These are phyloP conservation scores for Petunia secreta DNA, from an alignment of 257 asterid species.

Conservation along the genomic window DNA sequence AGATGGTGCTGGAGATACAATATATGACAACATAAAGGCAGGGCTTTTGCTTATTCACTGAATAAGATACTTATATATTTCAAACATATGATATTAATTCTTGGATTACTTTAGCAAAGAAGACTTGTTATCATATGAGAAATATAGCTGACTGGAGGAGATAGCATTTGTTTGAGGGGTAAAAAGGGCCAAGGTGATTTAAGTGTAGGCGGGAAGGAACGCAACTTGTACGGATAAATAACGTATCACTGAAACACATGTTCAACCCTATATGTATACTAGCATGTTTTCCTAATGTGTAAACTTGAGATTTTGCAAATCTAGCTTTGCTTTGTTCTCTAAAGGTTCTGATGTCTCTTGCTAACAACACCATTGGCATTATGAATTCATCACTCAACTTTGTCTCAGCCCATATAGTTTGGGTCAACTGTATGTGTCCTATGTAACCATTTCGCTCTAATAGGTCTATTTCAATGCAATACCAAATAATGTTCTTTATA, in stretches of 20 bases:
- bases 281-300: neutral
- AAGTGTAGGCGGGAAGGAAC: neutral
- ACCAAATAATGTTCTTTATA: too few species aligned
- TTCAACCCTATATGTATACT: neutral
- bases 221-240: neutral
- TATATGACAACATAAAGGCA: constrained; percentile 58
- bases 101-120: constrained; percentile 6
- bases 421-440: neutral
- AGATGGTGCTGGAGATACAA: constrained; percentile 83
- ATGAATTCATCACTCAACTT: neutral
- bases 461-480: neutral
- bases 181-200: neutral
- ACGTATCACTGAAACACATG: neutral
- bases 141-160: neutral
- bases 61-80: neutral
- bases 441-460: neutral
- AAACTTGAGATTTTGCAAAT: neutral
- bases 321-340: neutral
- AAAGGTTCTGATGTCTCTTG: neutral
- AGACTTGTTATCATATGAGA: neutral
- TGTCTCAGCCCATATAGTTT: neutral
- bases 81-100: neutral
- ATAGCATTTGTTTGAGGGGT: neutral
- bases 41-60: constrained; percentile 5
- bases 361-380: neutral